Base-by-base conservation (phyloP, 169 alveolate species). In the Plasmodium gonderi region DNA sequence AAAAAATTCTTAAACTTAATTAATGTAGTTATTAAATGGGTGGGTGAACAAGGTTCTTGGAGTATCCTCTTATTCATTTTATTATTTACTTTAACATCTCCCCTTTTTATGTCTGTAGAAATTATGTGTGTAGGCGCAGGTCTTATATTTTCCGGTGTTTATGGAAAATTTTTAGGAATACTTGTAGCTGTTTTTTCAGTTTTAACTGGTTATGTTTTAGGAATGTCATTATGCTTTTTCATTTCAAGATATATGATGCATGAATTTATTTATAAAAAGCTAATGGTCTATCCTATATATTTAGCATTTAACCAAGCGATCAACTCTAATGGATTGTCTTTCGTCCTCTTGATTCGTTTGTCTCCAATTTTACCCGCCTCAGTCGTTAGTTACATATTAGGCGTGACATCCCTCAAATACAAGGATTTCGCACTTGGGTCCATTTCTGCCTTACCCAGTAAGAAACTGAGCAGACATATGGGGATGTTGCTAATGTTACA, bases 291-390 rank as follows among this genome's bases (percentile, higher is more conserved):
- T 78, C 94, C 94, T 20, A 77, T 90, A 65, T 90, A 90, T 72
- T n/a, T 90, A 69, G 94, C 94, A 45, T 90, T 90, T 78, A 79
- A 90, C 74, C 94, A 90, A 65, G 90, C 94, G 12, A 90, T 90
- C 45, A 79, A 90, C 36, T 40, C 94, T n/a, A 90, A 90, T 31
- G 94, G 94, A 23, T 31, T 90, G 5, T 90, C 94, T 8, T 90
- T 90, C 29, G 94, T 90, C 38, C 65, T 90, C n/a, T 33, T 90
- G 29, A 90, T 90, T 78, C 94, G 94, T 90, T 45, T 90, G 38
- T 90, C 94, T 20, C 94, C 94, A 12, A 90, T 90, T 54, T 33
- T 90, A n/a, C 94, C 94, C 6, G 94, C 94, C 72, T 64, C 94
- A 0, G 77, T 90, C 4, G 94, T 90, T 67, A 90, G 94, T 49